Base-by-base conservation (phyloP, 306 rosid genomes). In the Castanospermum australe region DNA sequence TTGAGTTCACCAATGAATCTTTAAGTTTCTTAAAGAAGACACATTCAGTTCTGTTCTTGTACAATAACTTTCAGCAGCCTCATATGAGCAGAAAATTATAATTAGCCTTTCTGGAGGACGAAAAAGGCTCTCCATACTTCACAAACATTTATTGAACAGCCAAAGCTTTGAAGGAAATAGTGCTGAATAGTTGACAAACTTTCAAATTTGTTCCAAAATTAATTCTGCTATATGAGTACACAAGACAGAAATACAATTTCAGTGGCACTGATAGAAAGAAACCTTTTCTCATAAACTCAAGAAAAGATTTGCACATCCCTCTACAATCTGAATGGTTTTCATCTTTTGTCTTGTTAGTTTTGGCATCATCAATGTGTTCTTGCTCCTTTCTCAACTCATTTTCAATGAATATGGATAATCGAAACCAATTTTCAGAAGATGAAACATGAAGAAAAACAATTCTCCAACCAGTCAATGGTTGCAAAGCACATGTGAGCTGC, bases 381-480 rank as follows among this genome's bases (percentile, higher is more conserved):
- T 48, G 79, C 32, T 79, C 69, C 36, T 57, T 77, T 21, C 15
- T 84, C 55, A 55, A 39, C 81, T 84, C 78, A 67, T 87, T 91
- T 38, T 88, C 89, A 67, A 88, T 30, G 84, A 67, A 87, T 71
- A 87, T 69, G n/a, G 80, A 79, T 91, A 91, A 30, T 81, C 30
- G 90, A 81, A 86, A 89, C 92, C 90, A 89, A 54, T 84, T 84
- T 61, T 85, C 97, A 56, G 89, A 81, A 93, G 73, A 75, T 72
- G 67, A 33, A 76, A 88, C 92, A 85, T 87, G 92, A 82, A 71
- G 35, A 38, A 69, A 93, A 81, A 88, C 85, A 79, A 71, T 71
- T 75, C 79, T 83, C 97, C 92, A 93, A 66, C 92, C 92, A 79
- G 78, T 65, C 8, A 0, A 20, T 14, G 91, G 72, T n/a, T 18